Conservation (phyloP, 208 protist species). For the Trypanosoma platydactyli region DNA sequence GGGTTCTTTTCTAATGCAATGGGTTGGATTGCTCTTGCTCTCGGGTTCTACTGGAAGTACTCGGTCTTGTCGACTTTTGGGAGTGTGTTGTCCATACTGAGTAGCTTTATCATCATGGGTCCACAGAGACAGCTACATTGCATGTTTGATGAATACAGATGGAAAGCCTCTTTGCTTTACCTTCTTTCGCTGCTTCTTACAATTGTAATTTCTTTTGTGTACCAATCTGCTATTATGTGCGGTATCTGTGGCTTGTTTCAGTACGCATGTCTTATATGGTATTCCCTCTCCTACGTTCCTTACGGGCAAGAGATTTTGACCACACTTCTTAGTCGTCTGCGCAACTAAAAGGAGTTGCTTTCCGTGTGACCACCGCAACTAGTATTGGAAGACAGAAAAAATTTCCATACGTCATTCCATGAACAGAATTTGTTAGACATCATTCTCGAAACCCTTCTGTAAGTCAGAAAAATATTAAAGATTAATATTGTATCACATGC, state of each 20-base stretch:
- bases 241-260: slow-evolving; percentile 73
- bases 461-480: no score
- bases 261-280: slow-evolving; percentile 85
- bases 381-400: no score
- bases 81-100: slow-evolving; percentile 72
- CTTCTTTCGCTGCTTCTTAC: slow-evolving; percentile 70
- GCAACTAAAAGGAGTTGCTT: no score
- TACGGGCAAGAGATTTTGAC: slow-evolving; percentile 74
- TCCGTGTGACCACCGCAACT: no score
- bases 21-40: slow-evolving; percentile 79
- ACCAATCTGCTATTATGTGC: slow-evolving; percentile 66
- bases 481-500: no score
- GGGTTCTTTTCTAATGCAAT: slow-evolving; percentile 75
- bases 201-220: slow-evolving; percentile 63
- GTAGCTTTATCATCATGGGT: slow-evolving; percentile 87
- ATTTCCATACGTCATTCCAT: no score
- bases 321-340: slow-evolving; percentile 29
- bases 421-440: no score
- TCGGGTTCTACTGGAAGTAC: slow-evolving; percentile 88
- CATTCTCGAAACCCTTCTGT: no score
- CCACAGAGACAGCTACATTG: slow-evolving; percentile 75
- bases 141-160: slow-evolving; percentile 91
- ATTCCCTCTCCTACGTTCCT: slow-evolving; percentile 90
- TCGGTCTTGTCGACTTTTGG: slow-evolving; percentile 72
- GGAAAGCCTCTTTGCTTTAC: slow-evolving; percentile 65